phyloP scores from a whole-genome alignment of 176 grass and related monocot genomes.

The Juncus inflexus region DNA sequence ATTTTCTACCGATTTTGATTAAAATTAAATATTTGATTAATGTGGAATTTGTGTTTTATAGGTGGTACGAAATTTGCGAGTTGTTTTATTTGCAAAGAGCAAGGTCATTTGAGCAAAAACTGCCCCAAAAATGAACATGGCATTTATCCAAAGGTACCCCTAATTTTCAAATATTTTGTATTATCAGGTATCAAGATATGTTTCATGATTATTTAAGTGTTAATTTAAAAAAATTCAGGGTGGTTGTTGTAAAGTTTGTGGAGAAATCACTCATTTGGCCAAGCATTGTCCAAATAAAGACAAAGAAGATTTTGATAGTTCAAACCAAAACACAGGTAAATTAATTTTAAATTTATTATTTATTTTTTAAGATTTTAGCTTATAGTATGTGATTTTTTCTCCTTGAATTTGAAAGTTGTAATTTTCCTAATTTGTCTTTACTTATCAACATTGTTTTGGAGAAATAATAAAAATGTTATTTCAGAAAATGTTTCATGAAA shows the following conservation, averaged over 20 bases:
- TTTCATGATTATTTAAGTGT: not conserved
- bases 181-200: not conserved
- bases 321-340: conserved; percentile 21
- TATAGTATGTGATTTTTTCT: conserved; percentile 1
- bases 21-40: conserved; percentile 9
- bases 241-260: conserved; percentile 90
- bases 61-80: conserved; percentile 84
- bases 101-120: conserved; percentile 80
- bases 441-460: no score
- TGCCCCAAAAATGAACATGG: conserved; percentile 79
- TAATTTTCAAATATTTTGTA: conserved; percentile 8
- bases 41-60: conserved; percentile 27
- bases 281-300: conserved; percentile 75
- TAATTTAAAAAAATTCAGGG: conserved; percentile 47
- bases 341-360: not conserved
- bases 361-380: conserved; percentile 7
- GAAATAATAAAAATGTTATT: no score
- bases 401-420: not conserved
- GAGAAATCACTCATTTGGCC: conserved; percentile 86
- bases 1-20: not conserved
- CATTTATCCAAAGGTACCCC: conserved; percentile 88
- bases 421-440: no score
- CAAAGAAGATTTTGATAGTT: conserved; percentile 32
- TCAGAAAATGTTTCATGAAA: no score
- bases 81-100: conserved; percentile 85